Conservation (phyloP, 208 protist species). For the Crithidia thermophila region DNA sequence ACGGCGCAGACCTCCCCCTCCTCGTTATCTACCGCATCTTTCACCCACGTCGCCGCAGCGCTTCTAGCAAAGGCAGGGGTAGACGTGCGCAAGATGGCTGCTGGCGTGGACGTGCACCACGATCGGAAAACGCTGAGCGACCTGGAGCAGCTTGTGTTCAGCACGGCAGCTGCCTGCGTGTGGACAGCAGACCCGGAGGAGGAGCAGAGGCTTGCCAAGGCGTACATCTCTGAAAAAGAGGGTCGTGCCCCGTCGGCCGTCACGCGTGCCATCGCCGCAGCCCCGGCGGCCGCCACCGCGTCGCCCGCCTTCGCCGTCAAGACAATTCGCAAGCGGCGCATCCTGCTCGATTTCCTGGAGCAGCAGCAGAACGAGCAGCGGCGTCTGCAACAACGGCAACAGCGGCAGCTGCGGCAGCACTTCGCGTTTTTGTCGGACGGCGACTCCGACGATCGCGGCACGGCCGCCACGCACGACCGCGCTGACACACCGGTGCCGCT, state of each 20-base stretch:
- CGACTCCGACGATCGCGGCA: too few species aligned
- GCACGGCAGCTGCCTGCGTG: background rate
- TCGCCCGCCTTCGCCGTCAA: conserved; percentile 47
- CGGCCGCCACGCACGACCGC: too few species aligned
- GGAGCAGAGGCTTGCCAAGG: conserved; percentile 13
- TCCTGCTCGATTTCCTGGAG: conserved; percentile 35
- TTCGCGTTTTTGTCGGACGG: too few species aligned
- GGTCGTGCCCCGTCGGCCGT: conserved; percentile 9
- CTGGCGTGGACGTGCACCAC: background rate
- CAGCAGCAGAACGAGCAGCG: conserved; percentile 21
- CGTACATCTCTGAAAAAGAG: conserved; percentile 19
- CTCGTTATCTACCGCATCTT: background rate
- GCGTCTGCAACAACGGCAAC: background rate
- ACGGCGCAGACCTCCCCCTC: background rate
- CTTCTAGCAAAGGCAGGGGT: background rate
- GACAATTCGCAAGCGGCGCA: conserved; percentile 47
- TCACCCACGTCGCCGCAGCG: background rate
- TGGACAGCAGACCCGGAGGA: conserved; percentile 12
- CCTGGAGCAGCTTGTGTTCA: conserved; percentile 15
- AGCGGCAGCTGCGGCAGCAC: too few species aligned
- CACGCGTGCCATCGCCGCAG: conserved; percentile 6
- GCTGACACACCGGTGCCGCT: too few species aligned
- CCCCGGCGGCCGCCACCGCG: background rate
- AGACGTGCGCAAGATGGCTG: background rate
- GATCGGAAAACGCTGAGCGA: background rate